Evolutionary conservation across 306 rosid genomes (phyloP).

Genomic region (Arachis hypogaea): DNA sequence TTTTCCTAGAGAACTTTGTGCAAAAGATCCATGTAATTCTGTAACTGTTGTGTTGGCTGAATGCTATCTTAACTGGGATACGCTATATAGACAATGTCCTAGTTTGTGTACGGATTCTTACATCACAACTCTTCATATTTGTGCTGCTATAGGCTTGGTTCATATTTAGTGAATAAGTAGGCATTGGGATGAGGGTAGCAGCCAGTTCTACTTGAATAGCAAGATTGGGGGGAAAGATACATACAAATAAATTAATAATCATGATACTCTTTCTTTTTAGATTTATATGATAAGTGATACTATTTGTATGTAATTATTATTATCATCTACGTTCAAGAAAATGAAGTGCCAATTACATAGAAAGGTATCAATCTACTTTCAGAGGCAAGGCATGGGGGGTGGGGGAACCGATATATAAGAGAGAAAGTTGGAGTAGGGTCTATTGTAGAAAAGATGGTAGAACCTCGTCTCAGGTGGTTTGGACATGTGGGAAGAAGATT

Average conservation of each 20-base stretch:
- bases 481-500: too few species aligned
- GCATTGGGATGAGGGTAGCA: constrained; percentile 20
- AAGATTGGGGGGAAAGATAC: neutral
- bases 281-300: constrained; percentile 4
- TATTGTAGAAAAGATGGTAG: too few species aligned
- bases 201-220: constrained; percentile 14
- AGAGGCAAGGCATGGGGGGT: neutral
- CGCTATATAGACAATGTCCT: neutral
- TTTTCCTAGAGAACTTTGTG: neutral
- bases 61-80: neutral
- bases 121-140: constrained; percentile 13
- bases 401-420: neutral
- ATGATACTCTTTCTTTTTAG: neutral
- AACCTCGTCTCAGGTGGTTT: too few species aligned
- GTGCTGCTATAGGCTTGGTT: constrained; percentile 4
- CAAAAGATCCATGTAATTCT: constrained; percentile 16
- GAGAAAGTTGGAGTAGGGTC: too few species aligned
- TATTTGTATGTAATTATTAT: neutral
- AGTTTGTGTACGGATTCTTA: constrained; percentile 16
- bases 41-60: constrained; percentile 15
- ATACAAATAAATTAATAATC: neutral
- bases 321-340: neutral
- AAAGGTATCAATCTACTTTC: neutral
- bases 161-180: neutral
- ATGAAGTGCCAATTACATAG: neutral